A percentile compares a stretch with the other conserved stretches of the same genome.
These are phyloP conservation scores for Saccharum officinarum DNA, from an alignment of 176 grass and related monocot species.

Conservation along the genomic window DNA sequence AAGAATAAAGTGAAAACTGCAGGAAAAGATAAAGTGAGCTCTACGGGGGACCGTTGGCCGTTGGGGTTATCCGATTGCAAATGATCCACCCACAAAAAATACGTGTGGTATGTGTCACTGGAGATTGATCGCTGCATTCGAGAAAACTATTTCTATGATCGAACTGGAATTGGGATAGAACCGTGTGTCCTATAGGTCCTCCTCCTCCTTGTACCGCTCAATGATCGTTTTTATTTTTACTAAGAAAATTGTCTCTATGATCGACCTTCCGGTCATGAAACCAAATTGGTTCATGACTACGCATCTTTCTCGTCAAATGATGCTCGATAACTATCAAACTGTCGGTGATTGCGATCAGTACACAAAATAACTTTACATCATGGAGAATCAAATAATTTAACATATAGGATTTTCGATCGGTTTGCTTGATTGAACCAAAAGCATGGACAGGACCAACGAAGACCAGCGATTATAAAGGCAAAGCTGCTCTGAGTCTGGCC, in stretches of 20 bases:
- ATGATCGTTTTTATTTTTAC: not conserved
- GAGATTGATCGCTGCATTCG: too few species aligned
- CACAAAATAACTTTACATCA: not conserved
- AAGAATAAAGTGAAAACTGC: too few species aligned
- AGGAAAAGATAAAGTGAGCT: too few species aligned
- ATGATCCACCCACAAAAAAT: too few species aligned
- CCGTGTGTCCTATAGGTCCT: too few species aligned
- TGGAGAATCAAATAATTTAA: not conserved
- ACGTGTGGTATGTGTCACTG: too few species aligned
- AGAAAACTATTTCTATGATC: too few species aligned
- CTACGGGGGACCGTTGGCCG: too few species aligned
- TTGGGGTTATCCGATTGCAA: too few species aligned
- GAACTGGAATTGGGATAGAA: too few species aligned
- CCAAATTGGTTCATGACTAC: not conserved
- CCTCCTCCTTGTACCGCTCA: too few species aligned
- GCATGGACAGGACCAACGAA: constrained; percentile 21
- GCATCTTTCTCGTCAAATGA: not conserved
- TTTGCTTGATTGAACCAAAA: not conserved
- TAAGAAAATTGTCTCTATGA: not conserved
- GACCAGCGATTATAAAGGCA: constrained; percentile 16
- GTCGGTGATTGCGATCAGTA: not conserved
- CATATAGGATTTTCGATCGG: not conserved
- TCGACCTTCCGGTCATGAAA: not conserved
- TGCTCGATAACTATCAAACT: not conserved
- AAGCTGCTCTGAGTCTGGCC: not conserved